Evolutionary conservation across 148 eudicot species (phyloP), one percentile per base, ranked within the genome.

Genomic region (Rheum nobile): DNA sequence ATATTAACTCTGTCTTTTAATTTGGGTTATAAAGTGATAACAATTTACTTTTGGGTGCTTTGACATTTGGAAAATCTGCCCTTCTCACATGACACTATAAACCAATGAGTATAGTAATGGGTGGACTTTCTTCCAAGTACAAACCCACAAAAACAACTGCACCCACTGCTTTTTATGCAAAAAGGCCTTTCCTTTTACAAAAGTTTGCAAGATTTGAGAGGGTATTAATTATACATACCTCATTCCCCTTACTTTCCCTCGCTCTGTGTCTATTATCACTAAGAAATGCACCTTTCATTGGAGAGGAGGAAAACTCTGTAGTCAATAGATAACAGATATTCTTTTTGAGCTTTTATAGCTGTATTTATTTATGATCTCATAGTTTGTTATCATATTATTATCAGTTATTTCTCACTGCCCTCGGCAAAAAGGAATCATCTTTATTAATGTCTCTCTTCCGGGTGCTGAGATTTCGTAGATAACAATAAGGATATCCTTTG

Each of bases 291-390:
- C 22, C 55, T 48, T 48, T 48, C 55, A 48, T 48, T 48, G 7
- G 21, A 4, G 55, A 48, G 55, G 46, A 46, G 52, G 52, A 46
- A 46, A 46, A 16, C 48, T 46, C 52, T 46, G 24, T 50, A 81
- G 92, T 85, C 96, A 85, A 86, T 85, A 63, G 88, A 80, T 76
- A 81, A 11, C 78, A 65, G 29, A 74, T 79, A 70, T 75, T 80
- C 82, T 42, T 52, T 77, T 77, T 67, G 21, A 26, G 22, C 34
- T 34, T 75, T 44, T 50, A 6, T 32, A 71, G 71, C 78, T 78
- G 74, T 73, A 72, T 77, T 80, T 76, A 76, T 69, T 14, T 31
- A 65, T 31, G 70, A 32, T 65, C 70, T 34, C 70, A 65, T 70
- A 44, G 41, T 67, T 75, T 75, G 77, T 46, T 75, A 67, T 37